phyloP scores from a whole-genome alignment of 176 grass and related monocot species.

The Poa pratensis region DNA sequence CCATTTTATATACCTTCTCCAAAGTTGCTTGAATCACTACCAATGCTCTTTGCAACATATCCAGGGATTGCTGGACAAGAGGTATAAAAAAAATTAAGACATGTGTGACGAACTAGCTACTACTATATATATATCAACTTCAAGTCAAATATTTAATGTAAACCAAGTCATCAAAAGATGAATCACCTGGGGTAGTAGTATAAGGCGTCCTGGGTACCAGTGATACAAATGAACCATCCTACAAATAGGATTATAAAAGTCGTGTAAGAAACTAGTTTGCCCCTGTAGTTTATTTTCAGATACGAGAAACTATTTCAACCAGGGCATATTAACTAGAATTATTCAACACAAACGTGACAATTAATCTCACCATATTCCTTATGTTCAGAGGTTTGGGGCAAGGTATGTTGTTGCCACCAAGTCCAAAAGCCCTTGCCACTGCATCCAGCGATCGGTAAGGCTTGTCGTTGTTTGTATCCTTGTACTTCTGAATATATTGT shows the following conservation, averaged over 20 bases:
- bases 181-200: background rate
- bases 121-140: background rate
- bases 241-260: background rate
- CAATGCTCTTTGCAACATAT: background rate
- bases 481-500: background rate
- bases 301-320: background rate
- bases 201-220: background rate
- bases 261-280: background rate
- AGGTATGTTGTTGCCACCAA: constrained; percentile 1
- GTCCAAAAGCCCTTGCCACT: constrained; percentile 11
- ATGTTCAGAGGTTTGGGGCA: constrained; percentile 3
- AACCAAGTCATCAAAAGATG: background rate
- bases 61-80: constrained; percentile 4
- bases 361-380: background rate
- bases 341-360: background rate
- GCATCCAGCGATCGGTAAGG: background rate
- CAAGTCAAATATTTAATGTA: background rate
- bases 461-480: background rate
- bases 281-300: background rate
- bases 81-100: background rate
- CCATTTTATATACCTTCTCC: background rate
- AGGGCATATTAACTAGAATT: background rate
- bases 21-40: background rate
- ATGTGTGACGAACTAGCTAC: background rate
- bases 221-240: background rate